These are phyloP conservation scores for Amanita thiersii DNA, from an alignment of 768 basidiomycete genomes.

Conservation along the genomic window DNA sequence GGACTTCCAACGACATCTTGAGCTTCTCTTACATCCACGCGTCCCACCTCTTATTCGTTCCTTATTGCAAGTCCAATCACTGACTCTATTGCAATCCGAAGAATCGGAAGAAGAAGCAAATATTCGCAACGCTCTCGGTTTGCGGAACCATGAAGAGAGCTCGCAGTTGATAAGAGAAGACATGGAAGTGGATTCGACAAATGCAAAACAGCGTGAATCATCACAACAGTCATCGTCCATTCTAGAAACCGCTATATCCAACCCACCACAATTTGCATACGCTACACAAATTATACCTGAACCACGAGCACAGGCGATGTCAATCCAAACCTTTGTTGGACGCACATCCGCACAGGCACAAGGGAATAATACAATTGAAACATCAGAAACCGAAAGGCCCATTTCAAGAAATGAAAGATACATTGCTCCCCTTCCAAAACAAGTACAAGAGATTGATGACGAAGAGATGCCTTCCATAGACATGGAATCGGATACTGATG, in stretches of 20 bases:
- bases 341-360: too few species aligned
- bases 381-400: too few species aligned
- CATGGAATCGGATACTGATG: slow-evolving; percentile 74
- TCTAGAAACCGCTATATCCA: too few species aligned
- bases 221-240: too few species aligned
- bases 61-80: slow-evolving; percentile 51
- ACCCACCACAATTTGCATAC: too few species aligned
- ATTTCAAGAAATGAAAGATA: too few species aligned
- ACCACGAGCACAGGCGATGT: too few species aligned
- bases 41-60: slow-evolving; percentile 68
- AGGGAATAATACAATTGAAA: too few species aligned
- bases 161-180: slow-evolving; percentile 14
- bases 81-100: slow-evolving; percentile 55
- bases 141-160: slow-evolving; percentile 17
- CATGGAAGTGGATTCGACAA: too few species aligned
- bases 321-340: too few species aligned
- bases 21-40: slow-evolving; percentile 70
- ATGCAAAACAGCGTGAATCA: too few species aligned
- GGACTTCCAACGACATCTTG: slow-evolving; percentile 31
- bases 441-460: slow-evolving; percentile 45
- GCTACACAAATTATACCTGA: too few species aligned
- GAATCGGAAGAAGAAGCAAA: slow-evolving; percentile 57
- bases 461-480: slow-evolving; percentile 73
- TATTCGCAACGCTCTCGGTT: slow-evolving; percentile 30
- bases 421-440: slow-evolving; percentile 6